Conservation (phyloP, 2,329 filamentous ascomycete species). For the Sporothrix dimorphospora region DNA sequence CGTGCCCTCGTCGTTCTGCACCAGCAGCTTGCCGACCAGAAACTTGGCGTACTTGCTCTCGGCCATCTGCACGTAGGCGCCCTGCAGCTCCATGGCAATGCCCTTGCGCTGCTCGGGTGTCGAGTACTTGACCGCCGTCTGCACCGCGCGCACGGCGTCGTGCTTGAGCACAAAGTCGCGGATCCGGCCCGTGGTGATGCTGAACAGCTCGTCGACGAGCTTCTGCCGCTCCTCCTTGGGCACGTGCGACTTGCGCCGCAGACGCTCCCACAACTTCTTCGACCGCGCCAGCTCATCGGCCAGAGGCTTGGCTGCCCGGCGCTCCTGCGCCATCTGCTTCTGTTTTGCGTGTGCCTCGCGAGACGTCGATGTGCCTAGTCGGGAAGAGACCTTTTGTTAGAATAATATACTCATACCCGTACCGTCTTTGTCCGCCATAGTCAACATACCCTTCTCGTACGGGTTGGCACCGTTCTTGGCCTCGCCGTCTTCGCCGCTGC, state of each 20-base stretch:
- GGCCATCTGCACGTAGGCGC: conserved; percentile 79
- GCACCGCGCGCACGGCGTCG: conserved; percentile 93
- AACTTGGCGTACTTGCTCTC: conserved; percentile 99
- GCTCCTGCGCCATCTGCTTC: conserved; percentile 82
- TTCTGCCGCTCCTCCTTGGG: conserved; percentile 84
- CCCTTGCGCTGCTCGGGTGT: conserved; percentile 80
- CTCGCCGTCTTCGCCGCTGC: conserved; percentile 32
- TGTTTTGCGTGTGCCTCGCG: conserved; percentile 93
- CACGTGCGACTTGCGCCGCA: conserved; percentile 92
- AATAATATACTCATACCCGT: background rate
- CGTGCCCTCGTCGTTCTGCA: conserved; percentile 87
- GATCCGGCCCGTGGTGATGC: conserved; percentile 86
- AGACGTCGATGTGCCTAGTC: conserved; percentile 52
- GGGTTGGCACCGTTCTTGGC: conserved; percentile 6
- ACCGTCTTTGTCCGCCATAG: background rate
- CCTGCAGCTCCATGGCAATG: conserved; percentile 85
- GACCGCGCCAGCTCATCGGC: conserved; percentile 85
- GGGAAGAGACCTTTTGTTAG: background rate
- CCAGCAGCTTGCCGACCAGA: conserved; percentile 89
- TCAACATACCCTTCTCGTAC: conserved; percentile 25
- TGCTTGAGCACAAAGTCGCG: conserved; percentile 98
- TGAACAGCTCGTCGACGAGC: conserved; percentile 86
- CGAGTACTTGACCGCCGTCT: conserved; percentile 96
- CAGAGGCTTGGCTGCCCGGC: conserved; percentile 90
- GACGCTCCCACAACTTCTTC: conserved; percentile 95